Evolutionary conservation across 1,284 basidiomycete species (phyloP), one percentile per base, ranked within the genome.

Genomic region (Cutaneotrichosporon cavernicola): DNA sequence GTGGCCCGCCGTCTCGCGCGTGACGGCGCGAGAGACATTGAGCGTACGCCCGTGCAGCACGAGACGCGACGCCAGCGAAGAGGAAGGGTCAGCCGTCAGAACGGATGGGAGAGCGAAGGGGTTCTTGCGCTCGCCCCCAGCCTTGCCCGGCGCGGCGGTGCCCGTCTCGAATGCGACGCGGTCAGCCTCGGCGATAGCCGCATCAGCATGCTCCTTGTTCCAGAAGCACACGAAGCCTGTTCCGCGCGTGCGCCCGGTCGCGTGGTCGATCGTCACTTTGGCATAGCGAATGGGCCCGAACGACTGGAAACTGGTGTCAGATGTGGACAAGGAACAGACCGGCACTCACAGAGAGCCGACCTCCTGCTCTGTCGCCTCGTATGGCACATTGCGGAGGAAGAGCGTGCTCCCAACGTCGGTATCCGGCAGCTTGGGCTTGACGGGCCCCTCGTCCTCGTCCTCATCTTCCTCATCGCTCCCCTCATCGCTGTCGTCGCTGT

Each of bases 211-310:
- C 65, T 89, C 90, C 67, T 86, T 87, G 68, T 96, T 93, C 96
- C 96, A 98, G 82, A 97, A 98, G 79, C 94, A 98, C 0, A 90
- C 93, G 77, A 99, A 99, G 0, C 93, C 97, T 0, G 94, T 97
- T 10, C 97, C 97, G 56, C 92, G 85, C 36, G 94, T 92, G 56
- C 93, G 88, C 21, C 89, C 91, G 1, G 90, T 92, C 1, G 85
- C 86, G 18, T 83, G 85, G 74, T 99, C 97, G 81, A 96, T 85
- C 0, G 95, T 91, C 63, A 99, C 91, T 36, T 91, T 88, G 4
- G 92, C 95, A 78, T 99, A 99, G 30, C 94, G 89, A 22, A 99
- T 83, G 3, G 93, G 90, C 0, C 97, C 97, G 74, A 97, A 99
- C 0, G 87, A 81, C 50, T 91, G 90, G 83, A 97, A 95, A 2